Evolutionary conservation across 805 yeast genomes (phyloP).

Genomic region (Yueomyces sinensis): DNA sequence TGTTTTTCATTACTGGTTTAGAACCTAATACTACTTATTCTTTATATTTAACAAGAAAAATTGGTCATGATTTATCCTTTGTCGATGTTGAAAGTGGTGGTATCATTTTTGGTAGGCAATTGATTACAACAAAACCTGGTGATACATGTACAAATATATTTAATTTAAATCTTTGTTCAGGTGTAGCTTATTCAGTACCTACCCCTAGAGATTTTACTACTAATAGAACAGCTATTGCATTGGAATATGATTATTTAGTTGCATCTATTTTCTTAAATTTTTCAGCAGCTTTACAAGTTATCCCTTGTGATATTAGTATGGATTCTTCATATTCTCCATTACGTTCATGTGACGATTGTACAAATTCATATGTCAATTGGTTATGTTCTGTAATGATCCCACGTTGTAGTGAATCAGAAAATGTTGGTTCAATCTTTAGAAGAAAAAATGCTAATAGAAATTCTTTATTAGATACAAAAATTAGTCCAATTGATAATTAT

Average conservation of each 20-base stretch:
- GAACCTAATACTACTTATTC: constrained; percentile 47
- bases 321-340: constrained; percentile 67
- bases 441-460: constrained; percentile 44
- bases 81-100: constrained; percentile 41
- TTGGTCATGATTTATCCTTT: constrained; percentile 6
- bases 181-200: constrained; percentile 85
- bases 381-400: constrained; percentile 83
- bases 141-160: constrained; percentile 62
- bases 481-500: constrained; percentile 45
- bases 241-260: constrained; percentile 55
- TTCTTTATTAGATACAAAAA: constrained; percentile 36
- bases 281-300: constrained; percentile 58
- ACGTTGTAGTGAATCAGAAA: constrained; percentile 49
- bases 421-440: constrained; percentile 34
- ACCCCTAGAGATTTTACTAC: constrained; percentile 26
- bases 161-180: constrained; percentile 61
- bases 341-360: constrained; percentile 61
- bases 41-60: constrained; percentile 47
- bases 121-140: constrained; percentile 40
- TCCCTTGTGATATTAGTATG: constrained; percentile 56
- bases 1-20: constrained; percentile 45
- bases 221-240: constrained; percentile 25
- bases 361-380: constrained; percentile 66
- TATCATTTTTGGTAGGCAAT: constrained; percentile 40
- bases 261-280: constrained; percentile 45